Evolutionary conservation across 1,139 yeast genomes (phyloP).

Genomic region (Geotrichum klebahnii): DNA sequence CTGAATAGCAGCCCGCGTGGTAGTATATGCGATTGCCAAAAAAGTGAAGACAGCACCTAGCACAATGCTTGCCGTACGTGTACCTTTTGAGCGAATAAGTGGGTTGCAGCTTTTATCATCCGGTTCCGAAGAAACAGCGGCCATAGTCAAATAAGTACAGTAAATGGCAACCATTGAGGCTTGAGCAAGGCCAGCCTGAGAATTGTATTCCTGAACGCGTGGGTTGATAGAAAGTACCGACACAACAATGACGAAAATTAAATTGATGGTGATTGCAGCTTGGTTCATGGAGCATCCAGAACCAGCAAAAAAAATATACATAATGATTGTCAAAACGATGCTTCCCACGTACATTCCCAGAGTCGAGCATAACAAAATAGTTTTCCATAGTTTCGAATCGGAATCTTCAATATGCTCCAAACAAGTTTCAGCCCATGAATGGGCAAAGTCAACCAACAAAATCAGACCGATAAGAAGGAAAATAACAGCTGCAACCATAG

Average conservation of each 20-base stretch:
- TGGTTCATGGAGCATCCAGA: conserved; percentile 89
- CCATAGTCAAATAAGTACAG: conserved; percentile 85
- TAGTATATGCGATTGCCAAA: conserved; percentile 92
- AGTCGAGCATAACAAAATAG: conserved; percentile 80
- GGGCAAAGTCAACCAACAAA: conserved; percentile 91
- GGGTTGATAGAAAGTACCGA: conserved; percentile 76
- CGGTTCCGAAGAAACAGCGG: conserved; percentile 95
- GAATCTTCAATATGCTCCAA: conserved; percentile 83
- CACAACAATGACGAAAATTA: conserved; percentile 59
- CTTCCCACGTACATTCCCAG: conserved; percentile 75
- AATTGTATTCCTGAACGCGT: conserved; percentile 82
- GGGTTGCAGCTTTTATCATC: conserved; percentile 93
- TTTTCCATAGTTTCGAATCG: conserved; percentile 80
- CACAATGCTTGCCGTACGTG: conserved; percentile 82
- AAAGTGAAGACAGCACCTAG: conserved; percentile 92
- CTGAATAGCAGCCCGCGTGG: conserved; percentile 89
- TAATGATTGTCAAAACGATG: conserved; percentile 63
- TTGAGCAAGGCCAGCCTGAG: conserved; percentile 95
- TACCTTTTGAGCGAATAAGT: conserved; percentile 78
- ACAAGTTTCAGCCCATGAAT: conserved; percentile 98
- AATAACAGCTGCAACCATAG: conserved; percentile 76
- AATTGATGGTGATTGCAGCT: conserved; percentile 75
- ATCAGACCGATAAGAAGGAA: conserved; percentile 88
- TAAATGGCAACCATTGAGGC: conserved; percentile 93
- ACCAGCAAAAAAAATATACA: conserved; percentile 81